A percentile compares a stretch with the other conserved stretches of the same genome.
phyloP scores from a whole-genome alignment of 2,329 filamentous ascomycete species.

The Fusarium irregulare region DNA sequence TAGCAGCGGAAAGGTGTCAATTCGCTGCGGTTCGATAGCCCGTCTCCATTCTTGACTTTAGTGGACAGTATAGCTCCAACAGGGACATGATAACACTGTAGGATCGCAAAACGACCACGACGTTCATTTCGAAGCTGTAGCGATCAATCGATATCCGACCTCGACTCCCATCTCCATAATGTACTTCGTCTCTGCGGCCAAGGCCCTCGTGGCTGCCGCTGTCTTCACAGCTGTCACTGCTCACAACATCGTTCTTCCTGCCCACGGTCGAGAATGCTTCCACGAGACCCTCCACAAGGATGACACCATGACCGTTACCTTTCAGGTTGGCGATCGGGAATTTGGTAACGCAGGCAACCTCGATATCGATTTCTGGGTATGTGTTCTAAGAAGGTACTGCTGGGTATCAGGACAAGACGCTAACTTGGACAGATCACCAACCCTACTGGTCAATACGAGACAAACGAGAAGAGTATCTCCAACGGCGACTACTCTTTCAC shows the following conservation, averaged over 20 bases:
- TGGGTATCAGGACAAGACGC: conserved; percentile 10
- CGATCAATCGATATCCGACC: conserved; percentile 13
- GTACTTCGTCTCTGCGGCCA: conserved; percentile 54
- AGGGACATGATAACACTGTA: conserved; percentile 27
- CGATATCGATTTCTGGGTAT: conserved; percentile 98
- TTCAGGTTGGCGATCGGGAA: conserved; percentile 96
- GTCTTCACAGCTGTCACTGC: conserved; percentile 72
- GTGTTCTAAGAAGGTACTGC: conserved; percentile 42
- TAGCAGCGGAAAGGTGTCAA: conserved; percentile 48
- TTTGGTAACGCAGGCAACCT: conserved; percentile 95
- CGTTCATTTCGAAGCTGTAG: conserved; percentile 22
- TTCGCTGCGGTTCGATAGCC: conserved; percentile 39
- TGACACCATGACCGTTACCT: conserved; percentile 98
- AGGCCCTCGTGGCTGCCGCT: conserved; percentile 56
- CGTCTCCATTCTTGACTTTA: conserved; percentile 11
- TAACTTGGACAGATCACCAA: conserved; percentile 74
- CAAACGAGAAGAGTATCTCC: conserved; percentile 83
- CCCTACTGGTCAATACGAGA: conserved; percentile 78
- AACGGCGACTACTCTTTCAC: conserved; percentile 95
- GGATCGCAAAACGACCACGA: conserved; percentile 28
- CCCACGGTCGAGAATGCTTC: conserved; percentile 97
- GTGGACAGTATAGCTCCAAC: conserved; percentile 36
- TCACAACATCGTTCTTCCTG: conserved; percentile 95
- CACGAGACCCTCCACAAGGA: conserved; percentile 92
- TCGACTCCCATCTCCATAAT: conserved; percentile 34